Conservation (phyloP, 345 rosid species). For the Salix brachista region DNA sequence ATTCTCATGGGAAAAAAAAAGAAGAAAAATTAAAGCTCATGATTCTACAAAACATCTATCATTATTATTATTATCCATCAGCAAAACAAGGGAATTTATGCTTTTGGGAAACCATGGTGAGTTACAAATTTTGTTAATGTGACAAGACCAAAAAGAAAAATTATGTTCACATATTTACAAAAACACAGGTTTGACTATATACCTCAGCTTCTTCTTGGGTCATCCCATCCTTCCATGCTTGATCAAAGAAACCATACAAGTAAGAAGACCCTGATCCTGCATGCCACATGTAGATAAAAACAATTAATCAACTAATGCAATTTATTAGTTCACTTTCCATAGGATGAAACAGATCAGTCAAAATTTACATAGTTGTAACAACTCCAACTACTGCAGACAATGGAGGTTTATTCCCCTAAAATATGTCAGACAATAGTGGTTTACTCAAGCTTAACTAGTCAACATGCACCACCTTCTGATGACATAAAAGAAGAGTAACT, state of each 20-base stretch:
- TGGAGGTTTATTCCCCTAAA: not conserved
- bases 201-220: slow-evolving; percentile 99
- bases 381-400: not conserved
- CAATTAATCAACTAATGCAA: not conserved
- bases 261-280: slow-evolving; percentile 96
- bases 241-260: slow-evolving; percentile 93
- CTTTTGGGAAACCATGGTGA: not conserved
- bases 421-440: not conserved
- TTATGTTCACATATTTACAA: not conserved
- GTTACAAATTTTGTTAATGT: not conserved
- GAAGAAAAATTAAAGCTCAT: too few relatives aligned
- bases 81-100: not conserved
- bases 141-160: not conserved
- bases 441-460: not conserved
- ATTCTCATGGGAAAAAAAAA: not conserved
- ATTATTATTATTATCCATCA: not conserved
- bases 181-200: not conserved
- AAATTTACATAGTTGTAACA: not conserved
- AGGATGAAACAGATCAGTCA: not conserved
- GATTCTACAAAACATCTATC: too few relatives aligned
- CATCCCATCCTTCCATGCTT: slow-evolving; percentile 95
- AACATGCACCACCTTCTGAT: not conserved
- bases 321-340: not conserved
- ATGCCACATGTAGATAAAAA: slow-evolving; percentile 3
- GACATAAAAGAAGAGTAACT: not conserved